Percentiles rank a stretch among this genome's conserved stretches.
These are phyloP conservation scores for Trypanosoma platydactyli DNA, from an alignment of 208 protist species.

Conservation along the genomic window DNA sequence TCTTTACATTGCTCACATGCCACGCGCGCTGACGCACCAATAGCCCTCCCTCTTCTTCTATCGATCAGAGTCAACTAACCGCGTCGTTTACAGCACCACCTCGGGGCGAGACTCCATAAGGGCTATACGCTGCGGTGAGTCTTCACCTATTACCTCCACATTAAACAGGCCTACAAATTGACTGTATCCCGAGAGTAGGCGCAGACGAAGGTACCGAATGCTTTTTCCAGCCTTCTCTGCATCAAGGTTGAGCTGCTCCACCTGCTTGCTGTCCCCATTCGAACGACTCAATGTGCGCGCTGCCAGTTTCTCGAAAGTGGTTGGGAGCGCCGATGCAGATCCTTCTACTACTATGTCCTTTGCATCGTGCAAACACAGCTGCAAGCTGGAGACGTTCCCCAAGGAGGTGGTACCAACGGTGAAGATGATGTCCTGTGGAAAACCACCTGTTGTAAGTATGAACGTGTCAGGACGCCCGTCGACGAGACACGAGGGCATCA, in stretches of 20 bases:
- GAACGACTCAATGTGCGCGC: conserved; percentile 51
- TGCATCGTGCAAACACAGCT: conserved; percentile 64
- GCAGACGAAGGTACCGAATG: conserved; percentile 54
- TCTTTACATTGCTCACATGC: background rate
- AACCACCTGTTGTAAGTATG: conserved; percentile 81
- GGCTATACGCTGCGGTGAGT: conserved; percentile 83
- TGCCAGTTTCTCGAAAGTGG: conserved; percentile 48
- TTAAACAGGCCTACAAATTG: conserved; percentile 80
- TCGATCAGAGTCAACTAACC: no score
- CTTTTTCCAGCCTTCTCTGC: conserved; percentile 47
- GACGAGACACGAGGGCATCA: conserved; percentile 37
- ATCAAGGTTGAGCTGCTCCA: conserved; percentile 68
- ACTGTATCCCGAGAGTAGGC: conserved; percentile 72
- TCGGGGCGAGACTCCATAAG: conserved; percentile 77
- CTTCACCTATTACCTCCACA: conserved; percentile 69
- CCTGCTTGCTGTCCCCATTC: conserved; percentile 31
- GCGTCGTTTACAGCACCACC: conserved; percentile 57
- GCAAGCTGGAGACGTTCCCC: conserved; percentile 54
- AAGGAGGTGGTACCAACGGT: conserved; percentile 50
- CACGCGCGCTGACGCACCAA: background rate
- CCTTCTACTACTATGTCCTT: conserved; percentile 67
- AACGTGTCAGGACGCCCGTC: conserved; percentile 54
- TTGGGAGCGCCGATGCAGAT: conserved; percentile 16
- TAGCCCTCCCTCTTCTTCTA: background rate
- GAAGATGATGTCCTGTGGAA: conserved; percentile 82